Evolutionary conservation across 192 early-diverging fungal genomes (phyloP).

Genomic region (Gamsiella multidivaricata): DNA sequence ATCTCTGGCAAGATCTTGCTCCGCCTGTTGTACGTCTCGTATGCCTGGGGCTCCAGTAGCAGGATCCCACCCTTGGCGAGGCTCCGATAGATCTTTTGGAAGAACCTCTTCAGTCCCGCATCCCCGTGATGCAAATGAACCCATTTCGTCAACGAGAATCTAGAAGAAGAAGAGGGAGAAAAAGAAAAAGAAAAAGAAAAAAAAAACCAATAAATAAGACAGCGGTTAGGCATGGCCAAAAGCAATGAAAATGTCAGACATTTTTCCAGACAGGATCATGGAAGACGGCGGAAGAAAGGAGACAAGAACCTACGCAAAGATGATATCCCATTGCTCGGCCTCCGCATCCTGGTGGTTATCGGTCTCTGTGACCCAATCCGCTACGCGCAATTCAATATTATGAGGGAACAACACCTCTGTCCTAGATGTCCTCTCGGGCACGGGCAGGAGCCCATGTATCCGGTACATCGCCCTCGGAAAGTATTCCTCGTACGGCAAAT

Average conservation of each 20-base stretch:
- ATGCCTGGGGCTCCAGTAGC: slow-evolving; percentile 79
- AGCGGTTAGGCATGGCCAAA: not conserved
- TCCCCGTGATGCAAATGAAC: slow-evolving; percentile 84
- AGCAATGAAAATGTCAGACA: not conserved
- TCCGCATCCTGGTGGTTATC: slow-evolving; percentile 3
- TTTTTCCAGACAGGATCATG: no score
- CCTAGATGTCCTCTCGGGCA: slow-evolving; percentile 16
- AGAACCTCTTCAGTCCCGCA: slow-evolving; percentile 71
- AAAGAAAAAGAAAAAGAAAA: not conserved
- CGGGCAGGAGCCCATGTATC: slow-evolving; percentile 26
- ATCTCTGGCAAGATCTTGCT: slow-evolving; percentile 54
- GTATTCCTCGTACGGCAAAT: slow-evolving; percentile 25
- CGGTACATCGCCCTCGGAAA: slow-evolving; percentile 25
- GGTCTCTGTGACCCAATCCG: slow-evolving; percentile 66
- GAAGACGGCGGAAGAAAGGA: no score
- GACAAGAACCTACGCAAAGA: slow-evolving; percentile 75
- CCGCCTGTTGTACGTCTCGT: slow-evolving; percentile 62
- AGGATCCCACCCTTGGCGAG: slow-evolving; percentile 70
- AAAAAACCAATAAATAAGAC: not conserved
- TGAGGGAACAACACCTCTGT: slow-evolving; percentile 60
- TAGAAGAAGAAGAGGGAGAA: slow-evolving; percentile 9
- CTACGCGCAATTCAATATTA: slow-evolving; percentile 68
- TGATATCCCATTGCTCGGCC: slow-evolving; percentile 65
- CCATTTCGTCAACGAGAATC: slow-evolving; percentile 83
- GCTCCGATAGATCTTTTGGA: slow-evolving; percentile 68